phyloP scores from a whole-genome alignment of 345 rosid genomes.

The Brassica cretica region DNA sequence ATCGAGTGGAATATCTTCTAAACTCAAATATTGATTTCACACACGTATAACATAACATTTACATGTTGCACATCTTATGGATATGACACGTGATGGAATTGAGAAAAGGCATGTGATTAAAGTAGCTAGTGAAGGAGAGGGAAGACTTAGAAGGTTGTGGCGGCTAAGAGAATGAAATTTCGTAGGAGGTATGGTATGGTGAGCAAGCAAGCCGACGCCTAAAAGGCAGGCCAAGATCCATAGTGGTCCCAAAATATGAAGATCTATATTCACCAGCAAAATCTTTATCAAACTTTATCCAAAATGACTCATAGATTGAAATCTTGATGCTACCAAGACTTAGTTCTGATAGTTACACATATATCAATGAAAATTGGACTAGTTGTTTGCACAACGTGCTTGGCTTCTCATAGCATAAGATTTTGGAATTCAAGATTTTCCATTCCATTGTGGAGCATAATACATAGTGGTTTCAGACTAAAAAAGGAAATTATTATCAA shows the following conservation, averaged over 20 bases:
- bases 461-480: not conserved
- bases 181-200: conserved; percentile 29
- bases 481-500: no score
- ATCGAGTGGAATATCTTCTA: not conserved
- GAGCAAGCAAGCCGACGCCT: conserved; percentile 33
- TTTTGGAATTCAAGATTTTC: not conserved
- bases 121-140: conserved; percentile 14
- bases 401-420: no score
- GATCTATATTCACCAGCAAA: conserved; percentile 5
- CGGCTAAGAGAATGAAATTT: conserved; percentile 24
- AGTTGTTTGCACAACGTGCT: no score
- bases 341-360: no score
- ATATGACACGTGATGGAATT: conserved; percentile 24
- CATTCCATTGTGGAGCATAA: no score
- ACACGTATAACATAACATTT: conserved; percentile 15
- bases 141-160: conserved; percentile 25
- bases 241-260: conserved; percentile 37
- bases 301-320: not conserved
- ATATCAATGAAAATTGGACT: no score
- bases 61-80: conserved; percentile 10
- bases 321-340: not conserved
- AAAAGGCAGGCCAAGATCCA: conserved; percentile 20
- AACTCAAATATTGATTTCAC: not conserved
- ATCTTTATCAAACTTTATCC: not conserved
- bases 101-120: conserved; percentile 25